These are phyloP conservation scores for Cucurbita moschata DNA, from an alignment of 306 rosid species.

Conservation along the genomic window DNA sequence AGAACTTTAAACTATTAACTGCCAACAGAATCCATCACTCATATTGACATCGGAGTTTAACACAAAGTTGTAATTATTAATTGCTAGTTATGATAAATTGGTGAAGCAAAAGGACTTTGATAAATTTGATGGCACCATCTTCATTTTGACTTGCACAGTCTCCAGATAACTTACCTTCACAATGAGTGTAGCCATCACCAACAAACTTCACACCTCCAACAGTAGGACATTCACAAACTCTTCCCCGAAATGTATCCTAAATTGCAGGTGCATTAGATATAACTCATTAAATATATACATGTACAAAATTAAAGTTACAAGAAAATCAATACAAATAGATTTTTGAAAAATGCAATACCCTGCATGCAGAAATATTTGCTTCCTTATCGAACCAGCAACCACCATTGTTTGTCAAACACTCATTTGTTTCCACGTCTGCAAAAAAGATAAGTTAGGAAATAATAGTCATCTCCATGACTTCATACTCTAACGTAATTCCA, in stretches of 20 bases:
- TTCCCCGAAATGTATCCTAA: conserved; percentile 89
- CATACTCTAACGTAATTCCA: background rate
- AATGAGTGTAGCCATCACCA: conserved; percentile 85
- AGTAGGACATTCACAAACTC: conserved; percentile 89
- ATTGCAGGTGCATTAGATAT: background rate
- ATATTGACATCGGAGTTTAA: background rate
- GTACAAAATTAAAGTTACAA: background rate
- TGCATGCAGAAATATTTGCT: conserved; percentile 78
- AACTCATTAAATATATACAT: background rate
- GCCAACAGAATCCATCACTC: background rate
- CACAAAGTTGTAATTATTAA: background rate
- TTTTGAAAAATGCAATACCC: conserved; percentile 38
- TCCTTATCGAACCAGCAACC: conserved; percentile 79
- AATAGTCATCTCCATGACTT: background rate
- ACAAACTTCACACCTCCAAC: conserved; percentile 64
- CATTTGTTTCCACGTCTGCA: conserved; percentile 76
- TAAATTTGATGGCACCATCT: background rate
- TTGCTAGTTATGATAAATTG: background rate
- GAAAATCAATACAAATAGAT: background rate
- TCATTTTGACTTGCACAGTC: background rate
- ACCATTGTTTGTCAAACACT: conserved; percentile 84
- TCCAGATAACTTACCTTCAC: conserved; percentile 52
- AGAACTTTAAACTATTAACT: background rate
- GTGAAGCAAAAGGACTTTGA: background rate
- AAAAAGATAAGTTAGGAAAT: background rate